phyloP scores from a whole-genome alignment of 148 eudicot genomes.

The Amaranthus hypochondriacus region DNA sequence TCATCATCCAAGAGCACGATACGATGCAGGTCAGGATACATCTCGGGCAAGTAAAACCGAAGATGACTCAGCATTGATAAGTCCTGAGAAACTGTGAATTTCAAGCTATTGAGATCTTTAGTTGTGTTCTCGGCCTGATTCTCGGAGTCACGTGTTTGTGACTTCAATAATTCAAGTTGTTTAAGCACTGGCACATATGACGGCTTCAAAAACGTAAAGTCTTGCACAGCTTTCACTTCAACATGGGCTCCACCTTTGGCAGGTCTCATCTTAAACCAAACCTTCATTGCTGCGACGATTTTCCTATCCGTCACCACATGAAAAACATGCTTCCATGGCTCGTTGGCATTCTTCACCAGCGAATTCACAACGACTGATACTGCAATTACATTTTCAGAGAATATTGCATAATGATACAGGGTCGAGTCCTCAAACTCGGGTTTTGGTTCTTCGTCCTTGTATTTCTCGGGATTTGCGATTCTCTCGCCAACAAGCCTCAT shows the following conservation, averaged over 20 bases:
- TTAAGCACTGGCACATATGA: slow-evolving; percentile 80
- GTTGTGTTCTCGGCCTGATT: slow-evolving; percentile 62
- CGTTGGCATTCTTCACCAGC: slow-evolving; percentile 64
- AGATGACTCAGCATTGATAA: slow-evolving; percentile 86
- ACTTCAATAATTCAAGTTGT: slow-evolving; percentile 57
- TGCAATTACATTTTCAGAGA: slow-evolving; percentile 91
- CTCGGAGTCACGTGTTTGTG: slow-evolving; percentile 49
- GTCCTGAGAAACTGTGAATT: slow-evolving; percentile 49
- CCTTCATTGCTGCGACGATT: slow-evolving; percentile 90
- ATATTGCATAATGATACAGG: slow-evolving; percentile 79
- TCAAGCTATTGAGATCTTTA: slow-evolving; percentile 54
- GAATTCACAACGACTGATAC: slow-evolving; percentile 89
- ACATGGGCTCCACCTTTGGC: slow-evolving; percentile 69
- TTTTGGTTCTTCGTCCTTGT: slow-evolving; percentile 64
- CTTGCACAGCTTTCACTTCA: slow-evolving; percentile 73
- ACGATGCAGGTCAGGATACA: slow-evolving; percentile 75
- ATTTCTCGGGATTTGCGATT: slow-evolving; percentile 72
- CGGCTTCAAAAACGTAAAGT: slow-evolving; percentile 60
- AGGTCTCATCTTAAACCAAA: slow-evolving; percentile 86
- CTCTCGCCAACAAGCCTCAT: slow-evolving; percentile 91
- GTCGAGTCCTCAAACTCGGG: slow-evolving; percentile 85
- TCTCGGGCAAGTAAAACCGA: slow-evolving; percentile 84
- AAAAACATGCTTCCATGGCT: slow-evolving; percentile 82
- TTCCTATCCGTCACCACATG: slow-evolving; percentile 83
- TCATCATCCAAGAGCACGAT: slow-evolving; percentile 88